phyloP scores from a whole-genome alignment of 1,284 basidiomycete genomes.

The Farysia itapuensis region DNA sequence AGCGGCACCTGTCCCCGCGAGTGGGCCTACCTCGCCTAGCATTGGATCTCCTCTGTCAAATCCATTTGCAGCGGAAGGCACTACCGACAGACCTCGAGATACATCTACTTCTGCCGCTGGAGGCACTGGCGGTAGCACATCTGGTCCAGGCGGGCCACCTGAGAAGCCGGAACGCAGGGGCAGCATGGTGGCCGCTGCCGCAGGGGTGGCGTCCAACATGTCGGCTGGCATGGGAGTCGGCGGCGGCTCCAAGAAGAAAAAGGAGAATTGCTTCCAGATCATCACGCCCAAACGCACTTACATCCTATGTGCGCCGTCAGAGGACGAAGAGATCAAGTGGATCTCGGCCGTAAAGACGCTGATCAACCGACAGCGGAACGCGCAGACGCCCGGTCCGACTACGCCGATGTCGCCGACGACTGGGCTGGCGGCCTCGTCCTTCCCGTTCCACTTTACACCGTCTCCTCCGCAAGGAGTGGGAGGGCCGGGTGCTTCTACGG shows the following conservation, averaged over 20 bases:
- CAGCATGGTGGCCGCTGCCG: conserved; percentile 35
- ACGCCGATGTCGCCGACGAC: conserved; percentile 21
- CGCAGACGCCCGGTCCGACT: conserved; percentile 10
- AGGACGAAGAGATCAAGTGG: conserved; percentile 99
- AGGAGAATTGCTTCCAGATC: conserved; percentile 82
- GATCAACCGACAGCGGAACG: conserved; percentile 64
- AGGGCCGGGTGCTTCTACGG: neutral
- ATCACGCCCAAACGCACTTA: conserved; percentile 89
- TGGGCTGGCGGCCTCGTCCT: conserved; percentile 1
- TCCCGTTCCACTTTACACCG: conserved; percentile 9
- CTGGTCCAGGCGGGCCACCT: neutral
- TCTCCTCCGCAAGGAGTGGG: neutral
- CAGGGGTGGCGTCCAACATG: conserved; percentile 36
- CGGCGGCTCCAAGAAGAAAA: conserved; percentile 39
- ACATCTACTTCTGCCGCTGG: too few species aligned
- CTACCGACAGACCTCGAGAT: too few species aligned
- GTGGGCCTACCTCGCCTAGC: conserved; percentile 34
- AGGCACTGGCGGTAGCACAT: conserved; percentile 1
- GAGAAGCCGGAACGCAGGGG: conserved; percentile 26
- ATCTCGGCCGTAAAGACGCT: conserved; percentile 87
- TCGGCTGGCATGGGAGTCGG: conserved; percentile 19
- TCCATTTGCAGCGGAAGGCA: conserved; percentile 17
- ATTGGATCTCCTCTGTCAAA: conserved; percentile 22
- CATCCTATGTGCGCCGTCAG: conserved; percentile 87
- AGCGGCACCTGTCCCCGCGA: conserved; percentile 6